Base-by-base conservation (phyloP, 2,329 filamentous ascomycete species). In the Alternaria conjuncta region DNA sequence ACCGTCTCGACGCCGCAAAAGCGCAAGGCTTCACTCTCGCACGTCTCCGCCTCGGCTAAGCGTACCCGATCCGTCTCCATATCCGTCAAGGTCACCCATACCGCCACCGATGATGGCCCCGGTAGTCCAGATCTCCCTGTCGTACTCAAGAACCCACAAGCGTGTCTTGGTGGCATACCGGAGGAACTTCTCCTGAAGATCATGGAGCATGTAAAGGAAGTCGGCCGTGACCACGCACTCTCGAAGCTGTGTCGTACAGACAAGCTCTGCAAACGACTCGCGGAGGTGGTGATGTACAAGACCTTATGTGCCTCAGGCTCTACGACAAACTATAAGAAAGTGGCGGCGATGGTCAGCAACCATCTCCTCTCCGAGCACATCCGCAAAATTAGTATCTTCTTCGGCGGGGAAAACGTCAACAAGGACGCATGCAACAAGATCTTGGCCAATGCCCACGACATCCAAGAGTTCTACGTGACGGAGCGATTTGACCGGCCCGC, bases 121-220 rank as follows among this genome's bases (percentile, higher is more conserved):
- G 8, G 7, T 6, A 15, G 23, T 12, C 43, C 28, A 1, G 43
- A 53, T 20, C 23, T 57, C 3, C n/a, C 23, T 55, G 8, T 55
- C 36, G 43, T 15, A 8, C 25, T 23, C 5, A 54, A 47, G 11
- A 63, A 56, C 12, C 28, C 51, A 15, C 44, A 59, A 55, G 64
- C 61, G 1, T 41, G 58, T 45, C 58, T 66, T n/a, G 28, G 26
- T 15, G 25, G 50, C 0, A 21, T 66, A 11, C 61, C 64, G 8
- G 64, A 66, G 25, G 64, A 66, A 10, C 47, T 66, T 9, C 32
- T 66, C 1, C n/a, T 61, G 10, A 23, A 55, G 15, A 55, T 61
- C 12, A 6, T 57, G 18, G 11, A 30, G 10, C 13, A 47, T 21
- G 21, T 65, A 1, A 5, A 41, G 4, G 10, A 25, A 3, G 7